Evolutionary conservation across 225 moss, liverwort and hornwort genomes (phyloP).

Genomic region (Asterella californica): DNA sequence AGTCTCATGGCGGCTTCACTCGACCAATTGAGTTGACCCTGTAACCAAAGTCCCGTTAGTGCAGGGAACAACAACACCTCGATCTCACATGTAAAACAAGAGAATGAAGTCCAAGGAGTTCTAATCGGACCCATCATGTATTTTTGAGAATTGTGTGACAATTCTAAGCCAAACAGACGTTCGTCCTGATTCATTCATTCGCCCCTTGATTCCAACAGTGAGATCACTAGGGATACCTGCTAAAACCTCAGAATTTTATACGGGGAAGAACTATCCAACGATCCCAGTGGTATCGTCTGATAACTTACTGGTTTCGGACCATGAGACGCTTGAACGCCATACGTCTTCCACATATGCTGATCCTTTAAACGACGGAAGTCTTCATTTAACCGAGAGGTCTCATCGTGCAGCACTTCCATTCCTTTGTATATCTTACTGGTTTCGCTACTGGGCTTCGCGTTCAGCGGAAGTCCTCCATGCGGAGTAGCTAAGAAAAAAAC

Average conservation of each 20-base stretch:
- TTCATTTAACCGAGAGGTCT: not conserved
- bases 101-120: too few relatives aligned
- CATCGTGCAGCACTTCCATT: not conserved
- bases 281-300: not conserved
- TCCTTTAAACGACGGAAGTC: not conserved
- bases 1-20: not conserved
- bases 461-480: not conserved
- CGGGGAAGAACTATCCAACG: too few relatives aligned
- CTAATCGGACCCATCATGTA: too few relatives aligned
- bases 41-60: not conserved
- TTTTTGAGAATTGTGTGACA: too few relatives aligned
- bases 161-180: too few relatives aligned
- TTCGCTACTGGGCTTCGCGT: not conserved
- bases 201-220: too few relatives aligned
- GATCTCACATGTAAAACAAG: too few relatives aligned
- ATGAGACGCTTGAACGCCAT: not conserved
- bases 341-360: not conserved
- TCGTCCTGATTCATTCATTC: too few relatives aligned
- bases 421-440: not conserved
- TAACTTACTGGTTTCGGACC: not conserved
- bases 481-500: not conserved
- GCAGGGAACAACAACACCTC: too few relatives aligned
- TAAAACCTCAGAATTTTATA: too few relatives aligned
- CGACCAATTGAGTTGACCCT: not conserved
- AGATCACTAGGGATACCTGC: too few relatives aligned